These are phyloP conservation scores for Suaeda aralocaspica DNA, from an alignment of 148 eudicot genomes.

Conservation along the genomic window DNA sequence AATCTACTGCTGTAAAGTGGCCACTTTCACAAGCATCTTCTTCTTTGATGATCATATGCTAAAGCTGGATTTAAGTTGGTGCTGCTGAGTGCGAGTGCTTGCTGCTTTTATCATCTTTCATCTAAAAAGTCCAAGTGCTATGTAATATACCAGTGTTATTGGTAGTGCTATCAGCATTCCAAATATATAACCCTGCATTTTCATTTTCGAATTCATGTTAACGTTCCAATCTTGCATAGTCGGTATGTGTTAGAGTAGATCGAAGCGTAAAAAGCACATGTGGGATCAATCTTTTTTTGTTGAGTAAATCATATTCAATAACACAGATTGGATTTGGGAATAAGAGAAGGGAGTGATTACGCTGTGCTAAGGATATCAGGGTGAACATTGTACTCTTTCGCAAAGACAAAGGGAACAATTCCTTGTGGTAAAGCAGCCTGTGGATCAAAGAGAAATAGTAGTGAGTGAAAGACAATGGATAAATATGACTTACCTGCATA, in stretches of 20 bases:
- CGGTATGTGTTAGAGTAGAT: too few relatives aligned
- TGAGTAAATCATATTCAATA: too few relatives aligned
- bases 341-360: conserved; percentile 8
- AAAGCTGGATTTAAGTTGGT: neutral
- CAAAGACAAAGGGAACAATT: conserved; percentile 36
- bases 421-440: conserved; percentile 38
- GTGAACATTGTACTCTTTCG: conserved; percentile 36
- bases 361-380: conserved; percentile 37
- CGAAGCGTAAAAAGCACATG: too few relatives aligned
- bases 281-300: too few relatives aligned
- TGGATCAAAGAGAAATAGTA: neutral
- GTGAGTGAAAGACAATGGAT: too few relatives aligned
- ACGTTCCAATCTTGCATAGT: too few relatives aligned
- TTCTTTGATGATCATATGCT: conserved; percentile 4
- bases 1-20: conserved; percentile 16
- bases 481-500: too few relatives aligned
- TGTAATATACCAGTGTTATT: conserved; percentile 55
- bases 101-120: neutral
- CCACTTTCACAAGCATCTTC: neutral
- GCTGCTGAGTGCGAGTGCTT: neutral
- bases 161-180: conserved; percentile 67
- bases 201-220: too few relatives aligned
- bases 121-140: conserved; percentile 43
- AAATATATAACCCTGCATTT: conserved; percentile 59
- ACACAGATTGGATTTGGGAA: too few relatives aligned